Evolutionary conservation across 2,329 filamentous ascomycete species (phyloP), one percentile per base, ranked within the genome.

Genomic region (Aspergillus sp.): DNA sequence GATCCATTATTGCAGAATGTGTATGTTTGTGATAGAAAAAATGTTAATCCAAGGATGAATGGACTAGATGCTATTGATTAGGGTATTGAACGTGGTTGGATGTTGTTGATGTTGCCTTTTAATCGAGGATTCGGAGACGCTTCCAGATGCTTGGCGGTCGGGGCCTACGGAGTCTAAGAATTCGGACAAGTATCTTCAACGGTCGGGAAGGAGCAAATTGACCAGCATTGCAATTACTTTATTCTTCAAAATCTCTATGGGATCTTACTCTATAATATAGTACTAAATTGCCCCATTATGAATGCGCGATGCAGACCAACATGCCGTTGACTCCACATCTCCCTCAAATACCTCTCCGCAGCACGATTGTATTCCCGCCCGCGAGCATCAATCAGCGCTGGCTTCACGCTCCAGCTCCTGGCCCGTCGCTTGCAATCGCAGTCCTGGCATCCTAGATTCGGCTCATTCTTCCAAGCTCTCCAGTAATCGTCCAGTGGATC

Each of bases 261-360:
- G 4, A 19, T 19, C 19, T 19, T 34, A 19, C 12, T 19, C 19
- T 6, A 38, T 29, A 55, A 43, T 12, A 56, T 26, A 13, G 48
- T 48, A 28, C 42, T 49, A 27, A 54, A 53, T 40, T 49, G 42
- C 5, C 52, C 53, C 40, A 51, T 43, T 12, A 49, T 53, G 30
- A 53, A 54, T 9, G 52, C 47, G 19, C 45, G 54, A 42, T 56
- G 53, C 12, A 55, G 44, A n/a, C 54, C 48, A 37, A 50, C 45
- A 55, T 52, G 44, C 45, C 58, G 45, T 42, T 61, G 51, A 37
- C 50, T 53, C 48, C 58, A 60, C 54, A 57, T 60, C 42, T 61
- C 56, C 30, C 50, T 55, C 27, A 61, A 46, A 48, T 59, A 61
- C 27, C 51, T 45, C 41, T 59, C 51, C 10, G 57, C 58, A n/a